Evolutionary conservation across 2,329 filamentous ascomycete genomes (phyloP).

Genomic region (Xylaria hypoxylon): DNA sequence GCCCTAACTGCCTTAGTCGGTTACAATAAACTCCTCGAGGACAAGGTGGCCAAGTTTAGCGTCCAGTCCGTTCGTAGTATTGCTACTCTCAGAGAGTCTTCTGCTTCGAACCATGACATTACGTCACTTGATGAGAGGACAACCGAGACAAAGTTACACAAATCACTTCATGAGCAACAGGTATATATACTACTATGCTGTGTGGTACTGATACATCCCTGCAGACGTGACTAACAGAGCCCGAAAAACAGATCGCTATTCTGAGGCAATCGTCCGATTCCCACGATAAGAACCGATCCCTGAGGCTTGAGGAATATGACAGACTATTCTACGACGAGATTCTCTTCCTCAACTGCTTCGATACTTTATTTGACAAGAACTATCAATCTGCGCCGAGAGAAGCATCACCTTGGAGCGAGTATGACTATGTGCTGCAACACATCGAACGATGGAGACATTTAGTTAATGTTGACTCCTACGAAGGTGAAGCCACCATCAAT

Average conservation of each 20-base stretch:
- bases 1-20: slow-evolving; percentile 11
- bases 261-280: slow-evolving; percentile 16
- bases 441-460: slow-evolving; percentile 32
- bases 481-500: slow-evolving; percentile 30
- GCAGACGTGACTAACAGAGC: slow-evolving; percentile 4
- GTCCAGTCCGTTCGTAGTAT: slow-evolving; percentile 31
- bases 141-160: slow-evolving; percentile 13
- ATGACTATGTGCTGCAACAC: slow-evolving; percentile 33
- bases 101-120: slow-evolving; percentile 5
- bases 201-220: neutral
- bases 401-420: slow-evolving; percentile 27
- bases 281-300: neutral
- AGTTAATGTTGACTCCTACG: slow-evolving; percentile 9
- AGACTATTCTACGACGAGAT: slow-evolving; percentile 17
- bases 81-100: slow-evolving; percentile 21
- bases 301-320: slow-evolving; percentile 12
- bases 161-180: slow-evolving; percentile 21
- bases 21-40: slow-evolving; percentile 38
- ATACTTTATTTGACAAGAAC: slow-evolving; percentile 8
- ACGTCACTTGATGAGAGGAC: slow-evolving; percentile 2
- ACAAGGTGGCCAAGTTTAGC: slow-evolving; percentile 34
- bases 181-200: slow-evolving; percentile 21
- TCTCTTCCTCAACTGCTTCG: slow-evolving; percentile 18
- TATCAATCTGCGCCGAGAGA: neutral
- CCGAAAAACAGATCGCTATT: slow-evolving; percentile 24